These are phyloP conservation scores for Platismatia glauca DNA, from an alignment of 495 filamentous ascomycete genomes.

Conservation along the genomic window DNA sequence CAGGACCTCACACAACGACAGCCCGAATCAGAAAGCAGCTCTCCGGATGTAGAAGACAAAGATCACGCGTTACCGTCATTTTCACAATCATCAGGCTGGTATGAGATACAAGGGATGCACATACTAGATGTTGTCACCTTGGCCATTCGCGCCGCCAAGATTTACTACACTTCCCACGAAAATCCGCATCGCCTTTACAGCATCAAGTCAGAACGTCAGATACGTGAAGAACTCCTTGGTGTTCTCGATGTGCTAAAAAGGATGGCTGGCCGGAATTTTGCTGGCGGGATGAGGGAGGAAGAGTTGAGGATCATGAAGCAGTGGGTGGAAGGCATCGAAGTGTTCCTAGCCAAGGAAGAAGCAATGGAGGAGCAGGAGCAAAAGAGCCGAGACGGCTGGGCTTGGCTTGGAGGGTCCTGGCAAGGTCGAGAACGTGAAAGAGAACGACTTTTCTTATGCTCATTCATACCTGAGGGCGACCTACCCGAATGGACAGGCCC, in stretches of 20 bases:
- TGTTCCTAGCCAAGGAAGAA: conserved; percentile 65
- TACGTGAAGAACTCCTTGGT: conserved; percentile 70
- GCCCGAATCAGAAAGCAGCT: conserved; percentile 27
- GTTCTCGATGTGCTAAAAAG: conserved; percentile 85
- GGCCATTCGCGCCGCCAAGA: conserved; percentile 86
- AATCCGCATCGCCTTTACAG: conserved; percentile 70
- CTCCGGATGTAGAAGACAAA: conserved; percentile 23
- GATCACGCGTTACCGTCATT: conserved; percentile 18
- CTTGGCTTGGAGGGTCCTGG: conserved; percentile 79
- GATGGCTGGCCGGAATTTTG: conserved; percentile 81
- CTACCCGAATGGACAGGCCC: conserved; percentile 66
- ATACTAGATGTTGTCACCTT: conserved; percentile 86
- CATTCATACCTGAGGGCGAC: conserved; percentile 55
- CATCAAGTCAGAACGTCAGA: conserved; percentile 74
- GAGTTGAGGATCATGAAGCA: conserved; percentile 61
- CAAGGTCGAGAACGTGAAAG: conserved; percentile 63
- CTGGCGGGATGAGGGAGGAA: conserved; percentile 65
- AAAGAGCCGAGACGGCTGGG: conserved; percentile 63
- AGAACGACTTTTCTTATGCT: conserved; percentile 55
- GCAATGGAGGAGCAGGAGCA: conserved; percentile 64
- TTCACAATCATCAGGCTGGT: conserved; percentile 49
- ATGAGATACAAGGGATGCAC: conserved; percentile 84
- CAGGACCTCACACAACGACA: conserved; percentile 26
- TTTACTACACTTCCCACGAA: conserved; percentile 87
- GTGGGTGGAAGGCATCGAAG: conserved; percentile 71